Evolutionary conservation across 352 stramenopile genomes (phyloP).

Genomic region (Phytophthora pluvialis): DNA sequence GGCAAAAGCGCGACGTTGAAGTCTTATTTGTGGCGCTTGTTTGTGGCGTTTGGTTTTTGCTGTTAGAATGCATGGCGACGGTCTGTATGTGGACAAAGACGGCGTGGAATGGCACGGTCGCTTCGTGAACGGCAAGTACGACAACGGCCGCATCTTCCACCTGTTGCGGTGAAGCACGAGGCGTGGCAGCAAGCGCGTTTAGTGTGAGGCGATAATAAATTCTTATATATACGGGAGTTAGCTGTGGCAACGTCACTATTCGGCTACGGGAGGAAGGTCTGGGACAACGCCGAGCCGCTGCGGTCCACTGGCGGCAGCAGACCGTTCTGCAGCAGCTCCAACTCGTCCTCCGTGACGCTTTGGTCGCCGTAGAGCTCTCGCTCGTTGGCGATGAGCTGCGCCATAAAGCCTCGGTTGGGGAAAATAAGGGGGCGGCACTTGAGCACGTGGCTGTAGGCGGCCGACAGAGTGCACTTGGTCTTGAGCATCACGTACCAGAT

Average conservation of each 20-base stretch:
- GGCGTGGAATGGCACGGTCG: conserved; percentile 69
- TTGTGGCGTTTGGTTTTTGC: conserved; percentile 16
- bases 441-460: conserved; percentile 83
- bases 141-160: conserved; percentile 86
- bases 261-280: conserved; percentile 49
- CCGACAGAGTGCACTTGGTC: conserved; percentile 73
- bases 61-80: conserved; percentile 78
- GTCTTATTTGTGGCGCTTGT: conserved; percentile 18
- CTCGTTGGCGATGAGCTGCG: conserved; percentile 75
- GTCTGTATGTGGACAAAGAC: conserved; percentile 76
- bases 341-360: conserved; percentile 65
- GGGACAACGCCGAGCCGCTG: conserved; percentile 56
- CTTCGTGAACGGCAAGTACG: conserved; percentile 87
- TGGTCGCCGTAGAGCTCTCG: conserved; percentile 68
- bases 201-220: conserved; percentile 23
- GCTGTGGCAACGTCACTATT: conserved; percentile 18
- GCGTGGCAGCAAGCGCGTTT: neutral
- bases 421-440: conserved; percentile 80
- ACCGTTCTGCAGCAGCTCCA: conserved; percentile 75
- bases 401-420: conserved; percentile 83
- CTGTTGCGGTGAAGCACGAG: conserved; percentile 53
- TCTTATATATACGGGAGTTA: conserved; percentile 26
- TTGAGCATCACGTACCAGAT: conserved; percentile 85
- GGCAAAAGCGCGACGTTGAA: conserved; percentile 7
- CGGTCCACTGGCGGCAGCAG: conserved; percentile 65